A percentile compares a stretch with the other conserved stretches of the same genome.
Evolutionary conservation across 2,329 filamentous ascomycete genomes (phyloP).

Genomic region (Colletotrichum eremochloae): DNA sequence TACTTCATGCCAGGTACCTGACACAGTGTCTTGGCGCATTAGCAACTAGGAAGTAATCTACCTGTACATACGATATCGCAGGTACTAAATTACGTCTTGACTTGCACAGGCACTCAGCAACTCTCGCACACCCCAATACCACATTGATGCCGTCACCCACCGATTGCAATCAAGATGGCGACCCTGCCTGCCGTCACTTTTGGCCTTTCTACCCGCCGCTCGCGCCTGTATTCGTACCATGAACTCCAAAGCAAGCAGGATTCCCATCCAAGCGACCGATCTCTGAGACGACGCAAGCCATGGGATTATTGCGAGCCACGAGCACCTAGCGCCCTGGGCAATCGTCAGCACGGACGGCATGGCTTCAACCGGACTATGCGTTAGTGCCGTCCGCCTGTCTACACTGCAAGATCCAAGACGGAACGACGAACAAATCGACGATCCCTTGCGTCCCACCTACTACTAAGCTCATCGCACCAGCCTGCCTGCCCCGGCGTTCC

Average conservation of each 20-base stretch:
- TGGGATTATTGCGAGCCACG: slow-evolving; percentile 13
- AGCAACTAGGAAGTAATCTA: slow-evolving; percentile 6
- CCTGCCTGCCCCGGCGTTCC: slow-evolving; percentile 29
- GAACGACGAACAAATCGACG: slow-evolving; percentile 35
- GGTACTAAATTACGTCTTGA: too few relatives aligned
- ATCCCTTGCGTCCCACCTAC: slow-evolving; percentile 19
- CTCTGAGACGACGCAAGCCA: slow-evolving; percentile 29
- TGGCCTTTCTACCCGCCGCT: background rate
- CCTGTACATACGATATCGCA: too few relatives aligned
- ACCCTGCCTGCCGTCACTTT: background rate
- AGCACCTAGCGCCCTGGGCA: slow-evolving; percentile 18
- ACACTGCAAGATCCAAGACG: slow-evolving; percentile 28
- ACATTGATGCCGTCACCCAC: slow-evolving; percentile 19
- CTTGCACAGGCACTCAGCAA: background rate
- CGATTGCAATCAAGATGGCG: slow-evolving; percentile 3
- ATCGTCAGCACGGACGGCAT: slow-evolving; percentile 30
- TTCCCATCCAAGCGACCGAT: slow-evolving; percentile 9
- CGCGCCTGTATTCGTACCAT: background rate
- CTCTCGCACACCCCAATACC: background rate
- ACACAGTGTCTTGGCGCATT: slow-evolving; percentile 23
- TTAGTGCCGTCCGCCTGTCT: slow-evolving; percentile 20
- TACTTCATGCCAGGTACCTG: slow-evolving; percentile 12
- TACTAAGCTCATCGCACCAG: slow-evolving; percentile 17
- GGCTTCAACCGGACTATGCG: slow-evolving; percentile 32
- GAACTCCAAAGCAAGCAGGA: slow-evolving; percentile 5